Percentiles rank a stretch among this genome's conserved stretches.
Evolutionary conservation across 331 rosid genomes (phyloP).

Genomic region (Stylosanthes scabra): DNA sequence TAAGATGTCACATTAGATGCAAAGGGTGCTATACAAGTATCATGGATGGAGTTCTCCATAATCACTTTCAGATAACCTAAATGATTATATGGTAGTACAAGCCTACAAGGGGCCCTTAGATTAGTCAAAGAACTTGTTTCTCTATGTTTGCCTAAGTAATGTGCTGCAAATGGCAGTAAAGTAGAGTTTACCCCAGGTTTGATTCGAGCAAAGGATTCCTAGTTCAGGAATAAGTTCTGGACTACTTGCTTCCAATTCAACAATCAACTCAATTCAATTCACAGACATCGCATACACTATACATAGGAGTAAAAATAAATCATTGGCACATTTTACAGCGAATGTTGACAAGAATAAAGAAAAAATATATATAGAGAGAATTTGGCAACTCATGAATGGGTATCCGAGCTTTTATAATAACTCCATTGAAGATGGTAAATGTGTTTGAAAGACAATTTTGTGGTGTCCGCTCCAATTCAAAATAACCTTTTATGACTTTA

Average conservation of each 20-base stretch:
- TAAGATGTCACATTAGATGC: not conserved
- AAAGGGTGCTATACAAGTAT: not conserved
- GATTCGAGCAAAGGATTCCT: conserved; percentile 12
- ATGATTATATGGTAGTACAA: not conserved
- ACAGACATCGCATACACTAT: conserved; percentile 10
- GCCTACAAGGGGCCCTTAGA: not conserved
- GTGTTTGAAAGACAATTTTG: no score
- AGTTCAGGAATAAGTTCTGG: conserved; percentile 7
- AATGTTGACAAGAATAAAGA: conserved; percentile 12
- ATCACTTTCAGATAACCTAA: not conserved
- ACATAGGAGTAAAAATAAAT: conserved; percentile 10
- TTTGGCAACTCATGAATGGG: not conserved
- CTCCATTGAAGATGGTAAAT: not conserved
- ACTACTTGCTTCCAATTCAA: not conserved
- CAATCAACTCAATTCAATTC: conserved; percentile 2
- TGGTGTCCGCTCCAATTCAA: no score
- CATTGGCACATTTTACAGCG: not conserved
- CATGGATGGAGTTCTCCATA: conserved; percentile 3
- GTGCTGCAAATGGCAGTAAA: not conserved
- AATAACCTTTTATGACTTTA: not conserved
- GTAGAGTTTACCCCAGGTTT: no score
- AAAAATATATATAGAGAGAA: not conserved
- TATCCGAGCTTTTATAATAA: not conserved
- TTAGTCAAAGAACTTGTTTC: not conserved
- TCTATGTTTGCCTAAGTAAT: not conserved